Percentiles rank a stretch among this genome's conserved stretches.
phyloP scores from a whole-genome alignment of 2,329 filamentous ascomycete species.

The Metarhizium album region DNA sequence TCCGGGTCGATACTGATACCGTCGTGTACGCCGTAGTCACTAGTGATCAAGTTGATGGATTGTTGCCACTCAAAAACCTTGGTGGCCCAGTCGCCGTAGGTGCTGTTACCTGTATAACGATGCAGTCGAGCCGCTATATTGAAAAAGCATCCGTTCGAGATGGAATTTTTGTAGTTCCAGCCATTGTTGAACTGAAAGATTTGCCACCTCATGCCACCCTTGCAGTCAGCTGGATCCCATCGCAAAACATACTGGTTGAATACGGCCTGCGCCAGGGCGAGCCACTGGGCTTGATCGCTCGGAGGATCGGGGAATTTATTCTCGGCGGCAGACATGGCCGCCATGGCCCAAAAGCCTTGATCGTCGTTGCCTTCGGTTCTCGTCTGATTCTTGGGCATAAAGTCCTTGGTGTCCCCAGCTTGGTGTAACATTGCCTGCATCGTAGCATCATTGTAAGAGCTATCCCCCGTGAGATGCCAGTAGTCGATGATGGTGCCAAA shows the following conservation, averaged over 20 bases:
- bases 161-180: slow-evolving; percentile 57
- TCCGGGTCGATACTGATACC: slow-evolving; percentile 27
- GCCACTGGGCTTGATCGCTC: slow-evolving; percentile 53
- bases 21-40: slow-evolving; percentile 44
- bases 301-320: slow-evolving; percentile 62
- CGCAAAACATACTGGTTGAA: slow-evolving; percentile 67
- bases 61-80: slow-evolving; percentile 58
- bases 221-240: slow-evolving; percentile 56
- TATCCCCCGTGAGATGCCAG: slow-evolving; percentile 58
- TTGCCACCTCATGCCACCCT: slow-evolving; percentile 76
- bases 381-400: slow-evolving; percentile 58
- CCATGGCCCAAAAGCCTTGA: slow-evolving; percentile 78
- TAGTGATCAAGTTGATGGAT: slow-evolving; percentile 43
- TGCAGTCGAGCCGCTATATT: slow-evolving; percentile 61
- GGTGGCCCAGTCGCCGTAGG: slow-evolving; percentile 67
- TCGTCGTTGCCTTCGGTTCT: slow-evolving; percentile 58
- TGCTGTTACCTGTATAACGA: slow-evolving; percentile 67
- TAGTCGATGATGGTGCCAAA: slow-evolving; percentile 64
- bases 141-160: slow-evolving; percentile 61
- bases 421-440: slow-evolving; percentile 51
- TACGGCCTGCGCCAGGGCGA: slow-evolving; percentile 66
- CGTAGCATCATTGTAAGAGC: slow-evolving; percentile 50
- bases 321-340: slow-evolving; percentile 69
- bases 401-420: slow-evolving; percentile 46
- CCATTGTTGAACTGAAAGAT: slow-evolving; percentile 70